Base-by-base conservation (phyloP, 2,329 filamentous ascomycete genomes). In the Stachybotrys elegans region DNA sequence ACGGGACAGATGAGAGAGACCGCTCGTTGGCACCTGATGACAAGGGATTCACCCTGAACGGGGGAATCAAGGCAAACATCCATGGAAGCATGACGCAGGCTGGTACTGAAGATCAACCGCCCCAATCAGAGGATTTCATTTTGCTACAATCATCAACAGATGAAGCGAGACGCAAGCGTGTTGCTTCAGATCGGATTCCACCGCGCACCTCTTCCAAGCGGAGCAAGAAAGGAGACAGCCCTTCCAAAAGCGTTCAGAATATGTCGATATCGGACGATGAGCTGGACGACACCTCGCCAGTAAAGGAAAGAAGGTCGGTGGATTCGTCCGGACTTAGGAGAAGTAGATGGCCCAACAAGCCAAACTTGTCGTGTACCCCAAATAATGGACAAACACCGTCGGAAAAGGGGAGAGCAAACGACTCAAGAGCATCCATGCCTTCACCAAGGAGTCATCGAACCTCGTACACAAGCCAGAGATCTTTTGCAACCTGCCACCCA, bases 151-250 rank as follows among this genome's bases (percentile, higher is more conserved):
- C n/a, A n/a, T n/a, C n/a, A n/a, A n/a, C n/a, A n/a, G n/a, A n/a
- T n/a, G 23, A 29, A 4, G 11, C 31, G 11, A 45, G 48, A 3
- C 51, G 48, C 6, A 49, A 54, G 3, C 45, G 22, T 4, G 41
- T 60, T 13, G 55, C 51, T 3, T 36, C 56, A 2, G 51, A 57
- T 3, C 46, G 53, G 5, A 47, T 62, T 2, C 57, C 59, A 25
- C 57, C 52, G 22, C 54, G 59, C 2, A 57, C 50, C 13, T 64
- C 58, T 2, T 62, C 61, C 6, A 59, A 50, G 39, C 48, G 42
- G 22, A 41, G 36, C n/a, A 40, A 42, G 5, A 12, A 8, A 8
- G 31, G n/a, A 34, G 31, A 8, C n/a, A 5, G n/a, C n/a, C n/a
- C n/a, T n/a, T n/a, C n/a, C n/a, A n/a, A n/a, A n/a, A n/a, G n/a